phyloP scores from a whole-genome alignment of 768 basidiomycete genomes.

The Clathrus columnatus region DNA sequence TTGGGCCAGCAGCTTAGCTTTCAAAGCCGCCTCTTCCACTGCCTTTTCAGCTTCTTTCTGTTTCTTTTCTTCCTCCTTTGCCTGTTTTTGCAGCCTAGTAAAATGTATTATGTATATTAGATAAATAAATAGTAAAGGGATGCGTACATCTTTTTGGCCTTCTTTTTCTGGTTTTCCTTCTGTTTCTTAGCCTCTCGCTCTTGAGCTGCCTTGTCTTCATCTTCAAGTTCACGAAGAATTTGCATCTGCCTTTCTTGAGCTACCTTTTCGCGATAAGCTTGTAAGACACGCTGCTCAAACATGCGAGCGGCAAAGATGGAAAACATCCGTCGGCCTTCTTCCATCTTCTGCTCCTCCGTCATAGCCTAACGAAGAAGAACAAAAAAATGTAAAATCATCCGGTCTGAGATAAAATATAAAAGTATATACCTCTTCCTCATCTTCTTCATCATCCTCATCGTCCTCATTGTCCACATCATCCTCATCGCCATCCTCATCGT shows the following conservation, averaged over 20 bases:
- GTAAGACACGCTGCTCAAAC: slow-evolving; percentile 97
- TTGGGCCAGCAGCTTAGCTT: slow-evolving; percentile 64
- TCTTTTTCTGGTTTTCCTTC: slow-evolving; percentile 96
- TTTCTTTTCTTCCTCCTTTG: slow-evolving; percentile 88
- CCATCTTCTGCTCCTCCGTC: slow-evolving; percentile 98
- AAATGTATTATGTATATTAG: slow-evolving; percentile 9
- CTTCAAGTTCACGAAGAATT: slow-evolving; percentile 88
- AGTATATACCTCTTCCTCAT: slow-evolving; percentile 34
- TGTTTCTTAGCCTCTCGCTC: slow-evolving; percentile 90
- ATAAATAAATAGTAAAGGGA: slow-evolving; percentile 11
- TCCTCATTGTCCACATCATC: slow-evolving; percentile 48
- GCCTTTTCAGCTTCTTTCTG: slow-evolving; percentile 77
- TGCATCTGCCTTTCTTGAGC: slow-evolving; percentile 94
- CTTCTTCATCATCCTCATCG: slow-evolving; percentile 39
- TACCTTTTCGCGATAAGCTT: slow-evolving; percentile 93
- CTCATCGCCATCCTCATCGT: slow-evolving; percentile 53
- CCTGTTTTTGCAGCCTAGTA: slow-evolving; percentile 77
- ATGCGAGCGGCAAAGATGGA: slow-evolving; percentile 98
- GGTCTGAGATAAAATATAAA: slow-evolving; percentile 2
- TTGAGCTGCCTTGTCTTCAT: slow-evolving; percentile 80
- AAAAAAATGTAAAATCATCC: not conserved
- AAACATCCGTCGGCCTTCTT: slow-evolving; percentile 99
- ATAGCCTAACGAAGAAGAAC: slow-evolving; percentile 40
- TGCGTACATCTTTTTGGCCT: slow-evolving; percentile 94
- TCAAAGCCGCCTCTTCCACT: slow-evolving; percentile 72